A percentile compares a stretch with the other conserved stretches of the same genome.
Conservation (phyloP, 116 monocot genomes). For the Zostera marina region DNA sequence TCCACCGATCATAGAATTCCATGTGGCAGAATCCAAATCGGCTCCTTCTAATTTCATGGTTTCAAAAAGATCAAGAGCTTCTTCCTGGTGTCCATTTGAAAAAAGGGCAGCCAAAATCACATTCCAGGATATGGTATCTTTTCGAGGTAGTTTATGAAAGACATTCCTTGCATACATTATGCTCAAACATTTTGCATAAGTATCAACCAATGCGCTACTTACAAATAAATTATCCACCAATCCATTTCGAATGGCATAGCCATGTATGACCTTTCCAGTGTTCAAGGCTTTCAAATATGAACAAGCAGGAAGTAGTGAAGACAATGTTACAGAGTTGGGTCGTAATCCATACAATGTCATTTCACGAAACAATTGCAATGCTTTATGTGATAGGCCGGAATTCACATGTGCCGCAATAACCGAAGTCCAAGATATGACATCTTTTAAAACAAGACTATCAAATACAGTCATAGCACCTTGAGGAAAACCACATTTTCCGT, state of each 20-base stretch:
- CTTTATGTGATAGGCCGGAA: conserved; percentile 16
- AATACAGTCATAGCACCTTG: conserved; percentile 32
- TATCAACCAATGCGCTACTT: conserved; percentile 27
- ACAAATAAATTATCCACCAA: conserved; percentile 33
- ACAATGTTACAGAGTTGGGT: conserved; percentile 42
- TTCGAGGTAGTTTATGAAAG: conserved; percentile 26
- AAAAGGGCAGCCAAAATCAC: conserved; percentile 45
- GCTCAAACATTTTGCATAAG: conserved; percentile 33
- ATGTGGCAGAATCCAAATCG: conserved; percentile 23
- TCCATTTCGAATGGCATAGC: conserved; percentile 28
- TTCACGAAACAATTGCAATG: conserved; percentile 17
- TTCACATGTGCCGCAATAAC: conserved; percentile 21
- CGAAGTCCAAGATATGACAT: conserved; percentile 64
- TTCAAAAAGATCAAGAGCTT: conserved; percentile 31
- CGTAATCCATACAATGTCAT: conserved; percentile 22
- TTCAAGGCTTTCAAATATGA: conserved; percentile 19
- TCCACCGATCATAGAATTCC: conserved; percentile 65
- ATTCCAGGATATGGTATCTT: conserved; percentile 46
- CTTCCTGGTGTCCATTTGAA: conserved; percentile 21
- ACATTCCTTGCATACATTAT: conserved; percentile 23
- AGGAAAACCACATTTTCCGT: conserved; percentile 37
- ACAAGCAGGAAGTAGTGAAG: conserved; percentile 29
- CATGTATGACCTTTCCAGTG: conserved; percentile 34
- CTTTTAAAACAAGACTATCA: conserved; percentile 19
- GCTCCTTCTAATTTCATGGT: conserved; percentile 21